Base-by-base conservation (phyloP, 2,329 filamentous ascomycete genomes). In the Coleophoma crateriformis region DNA sequence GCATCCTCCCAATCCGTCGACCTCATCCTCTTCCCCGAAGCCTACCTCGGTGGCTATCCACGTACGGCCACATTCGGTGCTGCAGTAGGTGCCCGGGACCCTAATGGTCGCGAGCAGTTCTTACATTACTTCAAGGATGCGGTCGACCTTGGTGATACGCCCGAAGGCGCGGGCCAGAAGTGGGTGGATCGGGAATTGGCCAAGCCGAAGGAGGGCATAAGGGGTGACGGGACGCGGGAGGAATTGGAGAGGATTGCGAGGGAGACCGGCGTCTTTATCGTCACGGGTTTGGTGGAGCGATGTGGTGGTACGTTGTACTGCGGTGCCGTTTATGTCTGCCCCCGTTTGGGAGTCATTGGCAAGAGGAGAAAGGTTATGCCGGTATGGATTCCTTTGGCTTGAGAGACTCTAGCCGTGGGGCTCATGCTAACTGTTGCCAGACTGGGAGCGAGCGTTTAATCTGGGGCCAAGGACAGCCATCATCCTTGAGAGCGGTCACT, bases 331-430 rank as follows among this genome's bases (percentile, higher is more conserved):
- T 96, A 94, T 63, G 84, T 96, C 0, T 90, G 88, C 65, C 90
- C 91, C 0, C 72, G 68, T 39, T 64, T 77, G 43, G 91, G 91
- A 5, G 64, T 87, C 7, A 64, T 96, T 17, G 91, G 90, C 17
- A 96, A 96, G 75, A 79, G 91, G 56, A 77, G 91, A 61, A 96
- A 96, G 69, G 88, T 96, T 19, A 92, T 95, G 83, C 92, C 91
- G 15, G 85, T 87, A 67, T 61, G 81, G 72, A 3, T 15, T 45
- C 22, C 14, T 10, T 7, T 27, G 27, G 27, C 2, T 27, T 27
- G 27, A 10, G 27, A 27, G 8, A 10, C 27, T 3, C 8, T 2
- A 4, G 8, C 27, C 8, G 27, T 7, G 27, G 27, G 27, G 27
- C 27, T 27, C 27, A 27, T 27, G 27, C 27, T 27, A 27, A 27